Evolutionary conservation across 768 basidiomycete species (phyloP).

Genomic region (Pilatotrama ljubarskyi): DNA sequence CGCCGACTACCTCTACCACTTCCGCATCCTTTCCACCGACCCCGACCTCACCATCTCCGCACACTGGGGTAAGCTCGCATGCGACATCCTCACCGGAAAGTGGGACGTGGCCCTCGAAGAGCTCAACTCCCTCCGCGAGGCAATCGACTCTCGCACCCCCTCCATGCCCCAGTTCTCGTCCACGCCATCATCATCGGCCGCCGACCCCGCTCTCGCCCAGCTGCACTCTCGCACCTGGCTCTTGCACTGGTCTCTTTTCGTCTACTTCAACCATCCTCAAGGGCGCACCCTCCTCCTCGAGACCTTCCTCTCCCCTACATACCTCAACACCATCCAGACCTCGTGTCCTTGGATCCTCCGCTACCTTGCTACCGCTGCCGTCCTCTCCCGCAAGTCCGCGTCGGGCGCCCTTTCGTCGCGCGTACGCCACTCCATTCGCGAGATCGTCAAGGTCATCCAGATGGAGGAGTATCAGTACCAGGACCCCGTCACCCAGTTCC

Average conservation of each 20-base stretch:
- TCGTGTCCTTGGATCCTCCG: conserved; percentile 92
- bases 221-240: conserved; percentile 96
- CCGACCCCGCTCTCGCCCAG: conserved; percentile 75
- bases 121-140: conserved; percentile 91
- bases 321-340: conserved; percentile 98
- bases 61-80: conserved; percentile 98
- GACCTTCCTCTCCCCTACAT: conserved; percentile 93
- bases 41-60: conserved; percentile 92
- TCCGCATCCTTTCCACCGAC: conserved; percentile 95
- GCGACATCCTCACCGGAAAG: conserved; percentile 90
- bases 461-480: conserved; percentile 95
- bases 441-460: conserved; percentile 91
- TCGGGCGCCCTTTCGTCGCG: conserved; percentile 62
- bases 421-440: conserved; percentile 84
- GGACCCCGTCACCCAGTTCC: conserved; percentile 90
- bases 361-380: conserved; percentile 90
- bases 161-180: conserved; percentile 40
- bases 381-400: conserved; percentile 82
- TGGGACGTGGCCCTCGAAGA: conserved; percentile 97
- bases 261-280: conserved; percentile 95
- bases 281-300: conserved; percentile 92
- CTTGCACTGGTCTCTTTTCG: conserved; percentile 96
- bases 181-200: conserved; percentile 35
- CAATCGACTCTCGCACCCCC: conserved; percentile 78
- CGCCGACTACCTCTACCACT: conserved; percentile 98